Evolutionary conservation across 2,329 filamentous ascomycete species (phyloP), one percentile per base, ranked within the genome.

Genomic region (Pseudogymnoascus sp.): DNA sequence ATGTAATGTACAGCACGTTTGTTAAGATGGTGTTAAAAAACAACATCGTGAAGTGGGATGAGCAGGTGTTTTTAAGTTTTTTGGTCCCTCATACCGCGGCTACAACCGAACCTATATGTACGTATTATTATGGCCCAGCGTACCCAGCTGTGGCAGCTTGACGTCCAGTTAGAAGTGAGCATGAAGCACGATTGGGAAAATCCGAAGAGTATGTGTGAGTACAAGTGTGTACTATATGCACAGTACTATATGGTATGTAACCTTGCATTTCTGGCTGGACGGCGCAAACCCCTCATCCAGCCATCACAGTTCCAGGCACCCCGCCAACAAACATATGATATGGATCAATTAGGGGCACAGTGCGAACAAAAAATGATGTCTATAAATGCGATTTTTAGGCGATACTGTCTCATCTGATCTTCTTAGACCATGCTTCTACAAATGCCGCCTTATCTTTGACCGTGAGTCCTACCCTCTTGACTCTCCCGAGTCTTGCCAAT

Each of bases 381-480:
- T 57, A 33, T 10, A 13, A 57, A 13, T 31, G 47, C 47, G 17
- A 31, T 31, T 57, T 19, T 57, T 33, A 3, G 10, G 28, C n/a
- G n/a, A 31, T 33, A 19, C 50, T 57, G 50, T 57, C 28, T 57
- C 65, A 71, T 63, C 69, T 72, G 62, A 71, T 69, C 62, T 70
- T 77, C 71, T 76, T 81, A 57, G 72, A 79, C 87, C 87, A 93
- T 31, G 87, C 86, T 63, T 87, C 82, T 28, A 96, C 82, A 75
- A 99, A 99, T 5, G 86, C 84, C 23, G 81, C 78, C 80, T 99
- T 99, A 66, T 97, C 91, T 70, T 82, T 79, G 63, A 96, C 81
- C 0, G 91, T 92, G 68, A 99, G 75, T 0, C 90, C 92, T 1
- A 99, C 91, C 63, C 93, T 83, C 79, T 96, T 96, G 40, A 95